These are phyloP conservation scores for Hevea brasiliensis DNA, from an alignment of 345 rosid species.

Conservation along the genomic window DNA sequence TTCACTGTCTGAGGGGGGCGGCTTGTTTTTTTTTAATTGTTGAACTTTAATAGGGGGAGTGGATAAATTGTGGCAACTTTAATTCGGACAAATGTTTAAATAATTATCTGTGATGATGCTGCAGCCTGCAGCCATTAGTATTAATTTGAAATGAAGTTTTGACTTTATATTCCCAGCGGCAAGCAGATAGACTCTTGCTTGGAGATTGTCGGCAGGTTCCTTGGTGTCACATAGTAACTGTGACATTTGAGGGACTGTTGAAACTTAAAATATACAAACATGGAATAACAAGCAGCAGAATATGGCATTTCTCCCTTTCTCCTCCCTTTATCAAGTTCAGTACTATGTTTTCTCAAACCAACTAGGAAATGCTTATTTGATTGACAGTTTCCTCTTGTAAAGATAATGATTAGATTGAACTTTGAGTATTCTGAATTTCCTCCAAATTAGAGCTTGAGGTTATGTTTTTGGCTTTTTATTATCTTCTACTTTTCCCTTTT, in stretches of 20 bases:
- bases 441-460: neutral
- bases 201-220: neutral
- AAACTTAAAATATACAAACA: neutral
- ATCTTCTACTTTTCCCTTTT: neutral
- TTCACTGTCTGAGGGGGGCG: neutral
- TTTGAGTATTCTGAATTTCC: neutral
- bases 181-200: too few species aligned
- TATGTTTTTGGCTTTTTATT: neutral
- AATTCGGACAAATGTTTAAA: neutral
- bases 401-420: neutral
- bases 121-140: too few species aligned
- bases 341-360: neutral
- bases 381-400: neutral
- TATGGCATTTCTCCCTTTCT: neutral
- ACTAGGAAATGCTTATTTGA: neutral
- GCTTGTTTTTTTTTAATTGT: neutral
- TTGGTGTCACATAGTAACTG: neutral
- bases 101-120: neutral
- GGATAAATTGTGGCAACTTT: neutral
- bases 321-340: neutral
- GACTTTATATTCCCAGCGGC: neutral
- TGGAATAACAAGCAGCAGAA: neutral
- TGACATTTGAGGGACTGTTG: neutral
- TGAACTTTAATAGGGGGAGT: neutral
- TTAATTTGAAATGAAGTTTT: conserved; percentile 7